phyloP scores from a whole-genome alignment of 2,329 filamentous ascomycete genomes.

The Helminthosporium solani region DNA sequence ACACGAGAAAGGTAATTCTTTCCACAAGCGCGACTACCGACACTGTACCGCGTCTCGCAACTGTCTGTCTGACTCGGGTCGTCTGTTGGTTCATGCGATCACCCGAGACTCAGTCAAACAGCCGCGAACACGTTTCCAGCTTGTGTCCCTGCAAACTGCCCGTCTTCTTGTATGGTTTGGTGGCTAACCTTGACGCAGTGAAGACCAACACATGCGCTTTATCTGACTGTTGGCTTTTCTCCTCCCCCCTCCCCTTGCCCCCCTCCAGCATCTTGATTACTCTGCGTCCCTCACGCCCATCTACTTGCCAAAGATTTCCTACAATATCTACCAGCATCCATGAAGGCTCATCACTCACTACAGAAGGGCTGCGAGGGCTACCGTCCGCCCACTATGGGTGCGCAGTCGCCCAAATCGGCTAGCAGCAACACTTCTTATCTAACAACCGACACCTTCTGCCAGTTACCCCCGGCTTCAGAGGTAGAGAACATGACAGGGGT shows the following conservation, averaged over 20 bases:
- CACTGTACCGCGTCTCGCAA: conserved; percentile 19
- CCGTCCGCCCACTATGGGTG: conserved; percentile 30
- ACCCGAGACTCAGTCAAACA: conserved; percentile 38
- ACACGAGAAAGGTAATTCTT: conserved; percentile 38
- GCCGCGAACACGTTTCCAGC: conserved; percentile 40
- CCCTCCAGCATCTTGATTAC: conserved; percentile 26
- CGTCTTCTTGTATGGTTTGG: conserved; percentile 38
- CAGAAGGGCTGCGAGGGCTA: conserved; percentile 23
- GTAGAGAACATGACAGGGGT: conserved; percentile 19
- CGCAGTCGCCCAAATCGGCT: conserved; percentile 32
- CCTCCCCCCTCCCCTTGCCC: too few species aligned
- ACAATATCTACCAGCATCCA: conserved; percentile 19
- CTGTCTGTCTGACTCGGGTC: conserved; percentile 37
- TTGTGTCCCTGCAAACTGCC: conserved; percentile 42
- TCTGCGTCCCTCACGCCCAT: conserved; percentile 16
- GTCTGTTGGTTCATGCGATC: conserved; percentile 34
- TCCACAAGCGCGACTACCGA: conserved; percentile 24
- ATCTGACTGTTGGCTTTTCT: conserved; percentile 32
- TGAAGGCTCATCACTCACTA: conserved; percentile 26
- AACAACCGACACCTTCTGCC: conserved; percentile 19
- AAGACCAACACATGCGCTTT: conserved; percentile 30
- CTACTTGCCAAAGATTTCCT: conserved; percentile 14
- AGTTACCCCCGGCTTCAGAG: conserved; percentile 16
- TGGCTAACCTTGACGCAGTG: conserved; percentile 40
- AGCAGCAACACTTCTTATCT: conserved; percentile 28